Base-by-base conservation (phyloP, 2,329 filamentous ascomycete species). In the Boeremia lycopersici region DNA sequence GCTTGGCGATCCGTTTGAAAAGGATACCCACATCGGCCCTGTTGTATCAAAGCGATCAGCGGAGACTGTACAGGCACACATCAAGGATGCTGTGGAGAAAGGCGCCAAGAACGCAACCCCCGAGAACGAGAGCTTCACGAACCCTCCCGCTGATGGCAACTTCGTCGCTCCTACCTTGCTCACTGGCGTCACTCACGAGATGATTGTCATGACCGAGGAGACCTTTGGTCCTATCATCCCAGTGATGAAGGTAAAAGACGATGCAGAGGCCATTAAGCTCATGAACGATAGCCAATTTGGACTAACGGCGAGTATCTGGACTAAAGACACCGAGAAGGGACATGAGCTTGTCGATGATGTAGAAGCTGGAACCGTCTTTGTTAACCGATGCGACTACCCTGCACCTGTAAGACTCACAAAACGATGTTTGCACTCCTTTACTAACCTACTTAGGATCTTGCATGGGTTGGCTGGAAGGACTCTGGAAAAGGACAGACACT, bases 381-480 rank as follows among this genome's bases (percentile, higher is more conserved):
- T 98, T 68, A 98, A 98, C 76, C 86, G 93, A 67, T 92, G 90
- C 70, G 93, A 98, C 75, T 98, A 86, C 75, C 93, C 93, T 42
- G 91, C 89, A 73, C 91, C 93, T 59, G 92, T 93, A 85, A 81
- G 89, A 85, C 26, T 29, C n/a, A 38, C 6, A 7, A 13, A 3
- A 7, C 30, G 33, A 13, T n/a, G 9, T 10, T n/a, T 26, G 3
- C 15, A 15, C 12, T 23, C 10, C 19, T 17, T 40, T 41, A 31
- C 58, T 70, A 36, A 70, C 54, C 33, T 17, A 12, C 6, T 33
- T 66, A 93, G 90, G 91, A 96, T 75, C 84, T 96, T 63, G 91
- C 92, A n/a, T 96, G 91, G 91, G 95, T 93, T 2, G 93, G 93
- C 10, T 97, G 92, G 92, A 98, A 98, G 81, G 92, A 96, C 74